Evolutionary conservation across 2,329 filamentous ascomycete genomes (phyloP).

Genomic region (Apiospora arundinis): DNA sequence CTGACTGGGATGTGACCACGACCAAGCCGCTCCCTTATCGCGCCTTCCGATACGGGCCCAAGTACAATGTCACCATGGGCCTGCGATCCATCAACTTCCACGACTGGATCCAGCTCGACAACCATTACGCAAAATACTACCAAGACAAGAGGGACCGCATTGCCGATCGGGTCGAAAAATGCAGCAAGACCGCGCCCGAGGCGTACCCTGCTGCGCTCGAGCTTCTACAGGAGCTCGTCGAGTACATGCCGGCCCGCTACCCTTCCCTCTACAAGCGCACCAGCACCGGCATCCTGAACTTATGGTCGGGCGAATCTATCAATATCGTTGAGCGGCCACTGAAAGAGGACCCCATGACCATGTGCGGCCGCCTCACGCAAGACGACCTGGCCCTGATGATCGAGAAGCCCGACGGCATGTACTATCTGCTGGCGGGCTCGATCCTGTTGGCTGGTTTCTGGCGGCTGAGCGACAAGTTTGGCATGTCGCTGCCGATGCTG

Average conservation of each 20-base stretch:
- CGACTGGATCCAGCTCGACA: slow-evolving; percentile 87
- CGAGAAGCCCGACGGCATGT: slow-evolving; percentile 76
- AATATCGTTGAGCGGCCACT: slow-evolving; percentile 70
- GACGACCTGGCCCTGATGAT: slow-evolving; percentile 88
- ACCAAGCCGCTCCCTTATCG: slow-evolving; percentile 79
- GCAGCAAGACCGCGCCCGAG: slow-evolving; percentile 71
- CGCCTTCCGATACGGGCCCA: slow-evolving; percentile 78
- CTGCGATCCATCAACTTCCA: slow-evolving; percentile 72
- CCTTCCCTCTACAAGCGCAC: slow-evolving; percentile 73
- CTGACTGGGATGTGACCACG: slow-evolving; percentile 70
- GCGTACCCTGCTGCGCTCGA: slow-evolving; percentile 77
- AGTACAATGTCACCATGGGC: slow-evolving; percentile 80
- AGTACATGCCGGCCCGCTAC: slow-evolving; percentile 78
- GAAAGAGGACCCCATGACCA: slow-evolving; percentile 79
- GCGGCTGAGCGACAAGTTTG: slow-evolving; percentile 80
- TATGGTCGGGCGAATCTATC: slow-evolving; percentile 74
- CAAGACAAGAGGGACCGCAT: slow-evolving; percentile 74
- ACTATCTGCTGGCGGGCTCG: slow-evolving; percentile 79
- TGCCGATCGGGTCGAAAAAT: slow-evolving; percentile 68
- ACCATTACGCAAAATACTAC: slow-evolving; percentile 76
- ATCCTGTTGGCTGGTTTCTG: slow-evolving; percentile 84
- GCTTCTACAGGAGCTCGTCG: slow-evolving; percentile 73
- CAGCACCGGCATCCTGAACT: slow-evolving; percentile 70
- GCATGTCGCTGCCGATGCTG: slow-evolving; percentile 80
- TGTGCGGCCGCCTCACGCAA: slow-evolving; percentile 74